These are phyloP conservation scores for Pelargonium nanum DNA, from an alignment of 345 rosid genomes.

Conservation along the genomic window DNA sequence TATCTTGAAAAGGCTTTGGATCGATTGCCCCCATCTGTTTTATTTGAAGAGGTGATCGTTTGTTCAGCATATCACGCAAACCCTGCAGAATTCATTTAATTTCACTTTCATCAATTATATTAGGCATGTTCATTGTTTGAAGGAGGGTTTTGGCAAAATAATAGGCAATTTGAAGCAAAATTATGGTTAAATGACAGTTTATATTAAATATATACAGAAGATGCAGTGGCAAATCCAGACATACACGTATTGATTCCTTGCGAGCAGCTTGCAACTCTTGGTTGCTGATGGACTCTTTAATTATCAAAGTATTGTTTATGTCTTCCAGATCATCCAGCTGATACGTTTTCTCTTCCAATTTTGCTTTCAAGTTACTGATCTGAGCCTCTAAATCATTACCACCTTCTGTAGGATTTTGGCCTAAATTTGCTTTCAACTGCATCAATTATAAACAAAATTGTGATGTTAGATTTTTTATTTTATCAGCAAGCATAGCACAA, in stretches of 20 bases:
- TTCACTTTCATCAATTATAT: no score
- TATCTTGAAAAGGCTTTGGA: slow-evolving; percentile 11
- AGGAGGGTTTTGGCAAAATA: neutral
- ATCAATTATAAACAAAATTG: no score
- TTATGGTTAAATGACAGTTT: no score
- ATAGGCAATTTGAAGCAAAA: neutral
- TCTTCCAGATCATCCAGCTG: slow-evolving; percentile 12
- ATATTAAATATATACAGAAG: no score
- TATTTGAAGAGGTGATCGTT: slow-evolving; percentile 9
- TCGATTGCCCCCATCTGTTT: slow-evolving; percentile 25
- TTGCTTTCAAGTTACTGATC: slow-evolving; percentile 3
- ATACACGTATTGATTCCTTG: neutral
- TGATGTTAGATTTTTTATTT: no score
- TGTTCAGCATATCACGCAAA: slow-evolving; percentile 14
- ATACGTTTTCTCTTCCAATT: slow-evolving; percentile 17
- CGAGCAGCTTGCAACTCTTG: slow-evolving; percentile 26
- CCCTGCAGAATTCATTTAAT: slow-evolving; percentile 13
- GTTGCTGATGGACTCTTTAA: slow-evolving; percentile 12
- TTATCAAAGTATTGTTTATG: slow-evolving; percentile 1
- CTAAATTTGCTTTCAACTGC: no score
- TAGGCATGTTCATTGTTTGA: no score
- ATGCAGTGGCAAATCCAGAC: no score
- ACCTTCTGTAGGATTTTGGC: neutral
- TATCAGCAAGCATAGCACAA: no score
- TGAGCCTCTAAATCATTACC: slow-evolving; percentile 3